Conservation (phyloP, 352 stramenopile genomes). For the Globisporangium cylindrosporum region DNA sequence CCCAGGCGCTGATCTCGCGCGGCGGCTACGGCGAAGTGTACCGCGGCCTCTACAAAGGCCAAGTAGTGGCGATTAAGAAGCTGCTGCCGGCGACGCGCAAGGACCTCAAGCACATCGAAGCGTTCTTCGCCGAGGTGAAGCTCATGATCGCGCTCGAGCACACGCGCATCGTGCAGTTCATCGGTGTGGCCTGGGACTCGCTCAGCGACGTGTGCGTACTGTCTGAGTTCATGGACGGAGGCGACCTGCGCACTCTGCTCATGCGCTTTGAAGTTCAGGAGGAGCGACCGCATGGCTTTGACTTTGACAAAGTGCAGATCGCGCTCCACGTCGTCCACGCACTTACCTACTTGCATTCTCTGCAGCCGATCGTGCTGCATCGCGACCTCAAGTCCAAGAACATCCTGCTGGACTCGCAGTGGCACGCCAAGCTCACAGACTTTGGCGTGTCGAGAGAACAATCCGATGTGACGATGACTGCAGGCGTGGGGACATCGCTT, state of each 20-base stretch:
- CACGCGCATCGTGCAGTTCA: conserved; percentile 35
- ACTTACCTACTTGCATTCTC: conserved; percentile 51
- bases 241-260: conserved; percentile 35
- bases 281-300: conserved; percentile 32
- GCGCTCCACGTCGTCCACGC: conserved; percentile 40
- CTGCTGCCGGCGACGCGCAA: conserved; percentile 21
- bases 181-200: conserved; percentile 42
- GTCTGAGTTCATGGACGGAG: conserved; percentile 43
- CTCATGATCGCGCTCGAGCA: conserved; percentile 42
- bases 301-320: conserved; percentile 52
- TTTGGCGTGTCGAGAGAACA: conserved; percentile 51
- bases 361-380: conserved; percentile 35
- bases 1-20: conserved; percentile 25
- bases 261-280: conserved; percentile 34
- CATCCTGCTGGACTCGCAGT: conserved; percentile 30
- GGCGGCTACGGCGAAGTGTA: conserved; percentile 38
- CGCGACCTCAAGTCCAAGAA: conserved; percentile 44
- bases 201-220: conserved; percentile 35
- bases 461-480: conserved; percentile 43
- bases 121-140: conserved; percentile 40
- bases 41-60: conserved; percentile 23
- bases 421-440: conserved; percentile 59
- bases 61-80: conserved; percentile 26
- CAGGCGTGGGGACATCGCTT: conserved; percentile 44
- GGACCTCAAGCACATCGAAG: conserved; percentile 29